Base-by-base conservation (phyloP, 148 eudicot genomes). In the Rhododendron ferrugineum region DNA sequence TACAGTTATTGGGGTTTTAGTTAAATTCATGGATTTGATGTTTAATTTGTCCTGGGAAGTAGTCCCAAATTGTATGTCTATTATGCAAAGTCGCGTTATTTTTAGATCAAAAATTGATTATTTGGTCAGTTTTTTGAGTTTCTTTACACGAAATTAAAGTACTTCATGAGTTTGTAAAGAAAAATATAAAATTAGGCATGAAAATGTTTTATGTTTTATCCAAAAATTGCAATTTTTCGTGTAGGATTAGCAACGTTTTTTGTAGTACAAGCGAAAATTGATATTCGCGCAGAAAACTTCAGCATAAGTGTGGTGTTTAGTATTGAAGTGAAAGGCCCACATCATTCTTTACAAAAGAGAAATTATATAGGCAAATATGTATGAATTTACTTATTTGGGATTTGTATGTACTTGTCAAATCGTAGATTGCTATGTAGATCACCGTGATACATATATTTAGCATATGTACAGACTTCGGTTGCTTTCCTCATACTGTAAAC, bases 361-460 rank as follows among this genome's bases (percentile, higher is more conserved):
- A 44, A 82, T 60, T 68, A 26, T 36, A 28, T 22, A 44, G 2
- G 56, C 2, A 22, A 1, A 26, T 64, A 5, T 64, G 70, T 64
- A 10, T n/a, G 30, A 2, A n/a, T 3, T 8, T 10, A 64, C 30
- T 64, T 64, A 10, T 64, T 6, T 2, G 23, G 64, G 23, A 58
- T 58, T 58, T 26, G 9, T 23, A 11, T 64, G 70, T 64, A n/a
- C 30, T 64, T 58, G 28, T 81, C 22, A 26, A 64, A n/a, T 13
- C 3, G 76, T 15, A 60, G 9, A 75, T 58, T 81, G 66, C 32
- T 42, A 7, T 75, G 34, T 56, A 73, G 84, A 86, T 81, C 84
- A 11, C 36, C 5, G 44, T 23, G 47, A 83, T 66, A 44, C 40
- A n/a, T 66, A 47, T 58, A 82, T 40, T 82, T 16, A 15, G n/a